phyloP scores from a whole-genome alignment of 1,284 basidiomycete genomes.

The Cutaneotrichosporon dermatis region DNA sequence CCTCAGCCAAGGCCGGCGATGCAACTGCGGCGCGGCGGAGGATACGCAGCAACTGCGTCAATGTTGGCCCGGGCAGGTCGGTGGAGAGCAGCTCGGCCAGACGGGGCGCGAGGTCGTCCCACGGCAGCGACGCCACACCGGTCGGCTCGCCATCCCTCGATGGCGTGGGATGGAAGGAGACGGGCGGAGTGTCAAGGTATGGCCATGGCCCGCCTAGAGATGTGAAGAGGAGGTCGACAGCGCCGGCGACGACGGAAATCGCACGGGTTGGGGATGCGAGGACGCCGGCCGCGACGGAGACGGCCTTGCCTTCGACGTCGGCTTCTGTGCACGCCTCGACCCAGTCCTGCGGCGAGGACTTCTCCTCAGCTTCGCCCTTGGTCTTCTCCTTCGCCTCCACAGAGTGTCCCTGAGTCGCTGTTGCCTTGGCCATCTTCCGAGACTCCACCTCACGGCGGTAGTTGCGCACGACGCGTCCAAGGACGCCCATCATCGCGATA shows the following conservation, averaged over 20 bases:
- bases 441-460: slow-evolving; percentile 3
- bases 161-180: slow-evolving; percentile 10
- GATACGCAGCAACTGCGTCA: slow-evolving; percentile 59
- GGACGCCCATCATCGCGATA: slow-evolving; percentile 70
- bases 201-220: slow-evolving; percentile 28
- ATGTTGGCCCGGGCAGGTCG: slow-evolving; percentile 26
- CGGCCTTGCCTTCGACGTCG: slow-evolving; percentile 12
- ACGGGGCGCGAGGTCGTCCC: slow-evolving; percentile 34
- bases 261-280: slow-evolving; percentile 9
- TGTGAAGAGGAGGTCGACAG: slow-evolving; percentile 34
- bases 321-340: slow-evolving; percentile 8
- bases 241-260: slow-evolving; percentile 30
- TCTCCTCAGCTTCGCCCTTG: not conserved
- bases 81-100: slow-evolving; percentile 29
- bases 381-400: slow-evolving; percentile 15
- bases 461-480: slow-evolving; percentile 57
- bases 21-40: slow-evolving; percentile 61
- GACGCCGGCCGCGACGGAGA: slow-evolving; percentile 8
- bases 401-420: no score
- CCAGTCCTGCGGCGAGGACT: slow-evolving; percentile 4
- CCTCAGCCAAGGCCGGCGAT: slow-evolving; percentile 56
- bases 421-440: not conserved
- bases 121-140: slow-evolving; percentile 29
- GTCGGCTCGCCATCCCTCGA: slow-evolving; percentile 10
- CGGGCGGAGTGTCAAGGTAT: slow-evolving; percentile 13